These are phyloP conservation scores for Penicillium polonicum DNA, from an alignment of 2,329 filamentous ascomycete genomes.

Conservation along the genomic window DNA sequence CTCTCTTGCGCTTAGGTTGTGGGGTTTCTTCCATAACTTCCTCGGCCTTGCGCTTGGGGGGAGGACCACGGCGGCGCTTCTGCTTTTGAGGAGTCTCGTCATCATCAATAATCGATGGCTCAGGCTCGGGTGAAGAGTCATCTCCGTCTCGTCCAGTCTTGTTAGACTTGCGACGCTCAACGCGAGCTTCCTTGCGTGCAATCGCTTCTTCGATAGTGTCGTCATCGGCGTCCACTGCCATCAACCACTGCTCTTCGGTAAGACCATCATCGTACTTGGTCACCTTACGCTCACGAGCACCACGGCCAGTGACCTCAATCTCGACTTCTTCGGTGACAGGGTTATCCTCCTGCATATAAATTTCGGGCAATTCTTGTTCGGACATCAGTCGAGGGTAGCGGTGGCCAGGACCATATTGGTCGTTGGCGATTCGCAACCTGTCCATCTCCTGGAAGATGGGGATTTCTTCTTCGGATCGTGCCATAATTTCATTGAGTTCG, in stretches of 20 bases:
- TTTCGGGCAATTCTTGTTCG: conserved; percentile 86
- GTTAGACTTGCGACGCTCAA: conserved; percentile 75
- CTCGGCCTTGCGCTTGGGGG: conserved; percentile 84
- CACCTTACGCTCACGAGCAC: conserved; percentile 89
- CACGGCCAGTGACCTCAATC: conserved; percentile 74
- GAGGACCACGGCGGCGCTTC: conserved; percentile 74
- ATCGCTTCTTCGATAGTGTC: conserved; percentile 92
- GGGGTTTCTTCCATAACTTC: conserved; percentile 74
- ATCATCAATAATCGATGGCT: conserved; percentile 69
- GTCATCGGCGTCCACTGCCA: conserved; percentile 95
- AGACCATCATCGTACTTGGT: conserved; percentile 96
- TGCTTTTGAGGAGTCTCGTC: conserved; percentile 77
- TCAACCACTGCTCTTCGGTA: conserved; percentile 98
- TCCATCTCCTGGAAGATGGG: conserved; percentile 78
- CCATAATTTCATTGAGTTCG: conserved; percentile 91
- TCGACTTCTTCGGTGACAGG: conserved; percentile 76
- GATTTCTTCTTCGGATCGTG: conserved; percentile 80
- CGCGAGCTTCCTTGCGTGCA: conserved; percentile 80
- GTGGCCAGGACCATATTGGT: conserved; percentile 70
- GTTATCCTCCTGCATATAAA: conserved; percentile 85
- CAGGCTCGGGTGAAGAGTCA: conserved; percentile 69
- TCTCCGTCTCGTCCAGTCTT: conserved; percentile 61
- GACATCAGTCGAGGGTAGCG: conserved; percentile 74
- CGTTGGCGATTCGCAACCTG: conserved; percentile 64
- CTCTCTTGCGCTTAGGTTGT: conserved; percentile 73